These are phyloP conservation scores for Daedaleopsis nitida DNA, from an alignment of 768 basidiomycete species.

Conservation along the genomic window DNA sequence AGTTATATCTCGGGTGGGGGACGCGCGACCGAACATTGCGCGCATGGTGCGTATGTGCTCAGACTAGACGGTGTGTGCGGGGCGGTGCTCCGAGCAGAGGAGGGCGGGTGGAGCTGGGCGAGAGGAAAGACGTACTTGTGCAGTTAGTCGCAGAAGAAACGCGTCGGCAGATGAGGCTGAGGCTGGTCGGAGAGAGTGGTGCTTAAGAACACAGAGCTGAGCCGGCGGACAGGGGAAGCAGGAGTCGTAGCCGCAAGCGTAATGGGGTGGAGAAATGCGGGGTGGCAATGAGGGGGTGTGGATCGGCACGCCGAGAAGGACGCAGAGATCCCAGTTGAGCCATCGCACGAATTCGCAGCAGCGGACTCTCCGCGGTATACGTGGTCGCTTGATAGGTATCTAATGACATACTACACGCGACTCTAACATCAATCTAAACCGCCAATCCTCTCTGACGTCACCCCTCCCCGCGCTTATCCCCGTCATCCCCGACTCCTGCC, in stretches of 20 bases:
- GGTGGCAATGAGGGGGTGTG: slow-evolving; percentile 13
- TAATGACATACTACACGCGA: background rate
- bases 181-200: background rate
- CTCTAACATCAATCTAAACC: background rate
- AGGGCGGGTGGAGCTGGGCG: background rate
- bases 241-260: slow-evolving; percentile 10
- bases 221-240: slow-evolving; percentile 6
- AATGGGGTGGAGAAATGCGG: slow-evolving; percentile 21
- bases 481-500: background rate
- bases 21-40: slow-evolving; percentile 11
- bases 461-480: background rate
- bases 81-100: slow-evolving; percentile 5
- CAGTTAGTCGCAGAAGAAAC: background rate
- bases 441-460: background rate
- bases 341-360: too few relatives aligned
- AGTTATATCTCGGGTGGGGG: slow-evolving; percentile 16
- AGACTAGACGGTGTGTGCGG: background rate
- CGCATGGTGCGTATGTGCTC: slow-evolving; percentile 14
- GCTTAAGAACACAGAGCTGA: background rate
- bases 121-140: background rate
- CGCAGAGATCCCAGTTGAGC: background rate
- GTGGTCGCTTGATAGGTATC: background rate
- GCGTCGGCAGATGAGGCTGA: background rate
- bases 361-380: too few relatives aligned
- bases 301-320: slow-evolving; percentile 11